Percentiles rank a stretch among this genome's conserved stretches.
phyloP scores from a whole-genome alignment of 2,329 filamentous ascomycete genomes.

The Pseudogymnoascus sp. region DNA sequence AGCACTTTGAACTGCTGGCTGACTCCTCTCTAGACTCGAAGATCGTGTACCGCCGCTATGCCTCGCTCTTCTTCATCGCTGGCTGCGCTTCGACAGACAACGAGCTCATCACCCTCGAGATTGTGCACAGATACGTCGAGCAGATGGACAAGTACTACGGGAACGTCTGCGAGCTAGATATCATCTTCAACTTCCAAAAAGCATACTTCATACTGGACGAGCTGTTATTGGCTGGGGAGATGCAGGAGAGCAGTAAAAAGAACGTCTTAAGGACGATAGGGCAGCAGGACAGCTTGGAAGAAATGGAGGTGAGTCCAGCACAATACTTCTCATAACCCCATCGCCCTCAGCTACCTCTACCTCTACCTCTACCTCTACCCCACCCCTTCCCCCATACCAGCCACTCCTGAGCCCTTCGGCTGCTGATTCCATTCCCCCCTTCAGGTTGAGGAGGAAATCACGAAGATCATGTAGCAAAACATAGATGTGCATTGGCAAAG shows the following conservation, averaged over 20 bases:
- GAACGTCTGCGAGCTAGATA: slow-evolving; percentile 98
- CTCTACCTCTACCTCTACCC: slow-evolving; percentile 34
- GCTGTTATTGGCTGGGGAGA: slow-evolving; percentile 84
- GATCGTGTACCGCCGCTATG: slow-evolving; percentile 97
- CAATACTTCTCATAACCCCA: not conserved
- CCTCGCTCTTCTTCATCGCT: slow-evolving; percentile 98
- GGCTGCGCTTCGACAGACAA: slow-evolving; percentile 97
- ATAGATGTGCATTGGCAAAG: slow-evolving; percentile 5
- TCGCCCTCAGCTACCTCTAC: not conserved
- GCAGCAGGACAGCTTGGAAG: slow-evolving; percentile 94
- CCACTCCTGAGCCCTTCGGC: slow-evolving; percentile 32
- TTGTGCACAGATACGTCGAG: slow-evolving; percentile 98
- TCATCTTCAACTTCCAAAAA: slow-evolving; percentile 99
- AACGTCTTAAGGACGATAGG: slow-evolving; percentile 93
- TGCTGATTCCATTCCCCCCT: slow-evolving; percentile 9
- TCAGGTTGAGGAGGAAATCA: slow-evolving; percentile 31
- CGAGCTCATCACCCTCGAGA: slow-evolving; percentile 94
- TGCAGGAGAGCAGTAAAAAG: slow-evolving; percentile 99
- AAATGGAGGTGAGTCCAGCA: slow-evolving; percentile 76
- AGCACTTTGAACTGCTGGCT: not conserved
- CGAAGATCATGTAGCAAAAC: slow-evolving; percentile 27
- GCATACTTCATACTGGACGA: slow-evolving; percentile 99
- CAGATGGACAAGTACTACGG: slow-evolving; percentile 99
- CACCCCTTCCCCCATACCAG: slow-evolving; percentile 46
- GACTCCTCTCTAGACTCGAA: slow-evolving; percentile 49